A percentile compares a stretch with the other conserved stretches of the same genome.
phyloP scores from a whole-genome alignment of 2,329 filamentous ascomycete genomes.

The Biscogniauxia marginata region DNA sequence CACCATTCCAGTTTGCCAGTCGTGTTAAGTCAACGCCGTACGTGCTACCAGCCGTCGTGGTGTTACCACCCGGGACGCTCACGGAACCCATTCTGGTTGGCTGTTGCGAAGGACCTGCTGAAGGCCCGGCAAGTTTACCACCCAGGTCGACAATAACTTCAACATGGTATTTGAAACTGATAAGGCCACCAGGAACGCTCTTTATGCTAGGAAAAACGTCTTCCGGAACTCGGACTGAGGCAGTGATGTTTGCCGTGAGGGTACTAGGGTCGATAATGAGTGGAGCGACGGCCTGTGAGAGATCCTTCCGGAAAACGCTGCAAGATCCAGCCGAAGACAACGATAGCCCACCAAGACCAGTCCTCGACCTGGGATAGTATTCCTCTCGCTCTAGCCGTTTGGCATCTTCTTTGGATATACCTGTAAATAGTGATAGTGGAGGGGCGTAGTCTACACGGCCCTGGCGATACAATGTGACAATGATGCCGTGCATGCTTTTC shows the following conservation, averaged over 20 bases:
- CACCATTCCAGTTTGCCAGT: conserved; percentile 57
- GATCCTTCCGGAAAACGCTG: conserved; percentile 92
- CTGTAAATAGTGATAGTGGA: conserved; percentile 48
- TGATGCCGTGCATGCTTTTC: conserved; percentile 88
- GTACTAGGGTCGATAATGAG: conserved; percentile 82
- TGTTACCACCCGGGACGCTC: conserved; percentile 33
- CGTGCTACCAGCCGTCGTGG: conserved; percentile 27
- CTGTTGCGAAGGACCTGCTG: conserved; percentile 40
- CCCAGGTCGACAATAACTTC: conserved; percentile 92
- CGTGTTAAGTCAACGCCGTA: conserved; percentile 44
- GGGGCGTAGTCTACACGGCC: conserved; percentile 82
- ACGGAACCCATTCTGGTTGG: conserved; percentile 39
- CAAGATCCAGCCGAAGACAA: conserved; percentile 82
- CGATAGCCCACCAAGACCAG: conserved; percentile 81
- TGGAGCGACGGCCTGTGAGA: conserved; percentile 84
- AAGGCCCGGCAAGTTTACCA: conserved; percentile 69
- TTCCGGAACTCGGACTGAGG: conserved; percentile 82
- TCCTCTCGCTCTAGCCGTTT: conserved; percentile 75
- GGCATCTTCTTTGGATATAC: conserved; percentile 60
- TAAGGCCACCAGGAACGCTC: conserved; percentile 87
- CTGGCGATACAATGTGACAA: conserved; percentile 88
- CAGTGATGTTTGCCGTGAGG: conserved; percentile 75
- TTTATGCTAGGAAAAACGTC: conserved; percentile 90
- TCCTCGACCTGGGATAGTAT: conserved; percentile 82
- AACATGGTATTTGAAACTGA: conserved; percentile 90